Percentiles rank a stretch among this genome's conserved stretches.
Conservation (phyloP, 805 yeast genomes). For the Metschnikowia reukaufii region DNA sequence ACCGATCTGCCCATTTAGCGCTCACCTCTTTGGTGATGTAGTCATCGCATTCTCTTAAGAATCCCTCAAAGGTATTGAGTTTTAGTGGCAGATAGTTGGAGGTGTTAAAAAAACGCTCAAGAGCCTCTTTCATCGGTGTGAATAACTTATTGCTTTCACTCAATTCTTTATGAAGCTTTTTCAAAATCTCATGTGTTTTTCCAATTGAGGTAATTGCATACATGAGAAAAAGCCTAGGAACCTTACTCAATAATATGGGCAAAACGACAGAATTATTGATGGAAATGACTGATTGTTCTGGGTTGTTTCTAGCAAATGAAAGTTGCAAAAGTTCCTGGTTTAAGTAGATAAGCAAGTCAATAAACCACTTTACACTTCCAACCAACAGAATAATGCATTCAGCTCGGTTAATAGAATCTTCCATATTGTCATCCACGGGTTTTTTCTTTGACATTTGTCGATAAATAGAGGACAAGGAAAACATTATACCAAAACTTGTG, state of each 20-base stretch:
- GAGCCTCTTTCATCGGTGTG: conserved; percentile 54
- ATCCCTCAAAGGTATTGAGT: conserved; percentile 57
- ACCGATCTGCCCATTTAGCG: conserved; percentile 17
- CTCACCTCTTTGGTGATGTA: conserved; percentile 31
- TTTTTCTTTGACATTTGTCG: conserved; percentile 66
- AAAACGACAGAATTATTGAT: conserved; percentile 46
- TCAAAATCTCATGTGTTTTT: conserved; percentile 56
- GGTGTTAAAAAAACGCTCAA: conserved; percentile 49
- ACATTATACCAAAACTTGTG: conserved; percentile 68
- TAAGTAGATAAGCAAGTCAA: conserved; percentile 70
- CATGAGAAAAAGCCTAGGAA: conserved; percentile 65
- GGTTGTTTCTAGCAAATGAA: conserved; percentile 24
- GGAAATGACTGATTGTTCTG: conserved; percentile 22
- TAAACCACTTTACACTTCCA: conserved; percentile 86
- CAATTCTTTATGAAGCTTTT: conserved; percentile 55
- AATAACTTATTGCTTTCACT: conserved; percentile 40
- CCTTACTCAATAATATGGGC: conserved; percentile 64
- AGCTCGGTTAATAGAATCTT: conserved; percentile 57
- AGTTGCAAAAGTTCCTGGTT: conserved; percentile 70
- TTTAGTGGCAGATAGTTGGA: conserved; percentile 54
- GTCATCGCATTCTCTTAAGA: conserved; percentile 57
- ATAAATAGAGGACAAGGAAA: conserved; percentile 57
- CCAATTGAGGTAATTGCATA: conserved; percentile 68
- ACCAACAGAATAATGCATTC: conserved; percentile 60
- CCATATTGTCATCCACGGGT: conserved; percentile 49